phyloP scores from a whole-genome alignment of 768 basidiomycete species.

The Rossbeevera mucosa region DNA sequence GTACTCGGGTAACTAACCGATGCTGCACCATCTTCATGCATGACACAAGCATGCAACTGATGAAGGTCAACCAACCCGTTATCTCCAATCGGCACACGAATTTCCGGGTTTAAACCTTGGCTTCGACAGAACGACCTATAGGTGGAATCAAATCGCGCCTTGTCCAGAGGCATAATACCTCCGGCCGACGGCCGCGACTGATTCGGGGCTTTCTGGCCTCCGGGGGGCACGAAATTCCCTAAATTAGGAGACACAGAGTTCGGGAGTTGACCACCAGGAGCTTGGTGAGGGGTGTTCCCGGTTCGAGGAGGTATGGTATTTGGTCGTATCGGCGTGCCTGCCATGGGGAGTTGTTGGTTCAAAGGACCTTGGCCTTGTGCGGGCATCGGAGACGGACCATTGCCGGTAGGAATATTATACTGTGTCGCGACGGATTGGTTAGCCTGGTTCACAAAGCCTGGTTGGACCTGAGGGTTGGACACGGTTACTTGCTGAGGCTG shows the following conservation, averaged over 20 bases:
- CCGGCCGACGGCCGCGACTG: conserved; percentile 8
- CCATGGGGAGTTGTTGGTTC: conserved; percentile 31
- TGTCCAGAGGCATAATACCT: conserved; percentile 41
- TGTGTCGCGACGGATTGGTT: conserved; percentile 7
- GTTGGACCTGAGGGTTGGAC: conserved; percentile 18
- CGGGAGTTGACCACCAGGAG: conserved; percentile 26
- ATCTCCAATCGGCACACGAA: conserved; percentile 45
- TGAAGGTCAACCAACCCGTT: conserved; percentile 56
- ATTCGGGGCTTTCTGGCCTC: conserved; percentile 21
- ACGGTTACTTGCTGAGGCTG: conserved; percentile 12
- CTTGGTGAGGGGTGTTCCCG: conserved; percentile 37
- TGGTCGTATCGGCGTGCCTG: conserved; percentile 29
- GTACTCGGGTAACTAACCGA: conserved; percentile 36
- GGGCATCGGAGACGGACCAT: conserved; percentile 19
- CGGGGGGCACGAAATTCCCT: conserved; percentile 22
- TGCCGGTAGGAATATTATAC: conserved; percentile 20
- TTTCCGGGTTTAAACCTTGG: conserved; percentile 38
- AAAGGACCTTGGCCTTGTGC: conserved; percentile 14
- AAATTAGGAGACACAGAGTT: conserved; percentile 34
- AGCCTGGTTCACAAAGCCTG: conserved; percentile 18
- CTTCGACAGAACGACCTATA: conserved; percentile 47
- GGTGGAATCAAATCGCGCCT: conserved; percentile 46
- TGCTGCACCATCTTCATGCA: conserved; percentile 49
- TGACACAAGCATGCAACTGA: conserved; percentile 53
- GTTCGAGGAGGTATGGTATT: conserved; percentile 36